phyloP scores from a whole-genome alignment of 2,329 filamentous ascomycete genomes.

The Macroventuria anomochaeta region DNA sequence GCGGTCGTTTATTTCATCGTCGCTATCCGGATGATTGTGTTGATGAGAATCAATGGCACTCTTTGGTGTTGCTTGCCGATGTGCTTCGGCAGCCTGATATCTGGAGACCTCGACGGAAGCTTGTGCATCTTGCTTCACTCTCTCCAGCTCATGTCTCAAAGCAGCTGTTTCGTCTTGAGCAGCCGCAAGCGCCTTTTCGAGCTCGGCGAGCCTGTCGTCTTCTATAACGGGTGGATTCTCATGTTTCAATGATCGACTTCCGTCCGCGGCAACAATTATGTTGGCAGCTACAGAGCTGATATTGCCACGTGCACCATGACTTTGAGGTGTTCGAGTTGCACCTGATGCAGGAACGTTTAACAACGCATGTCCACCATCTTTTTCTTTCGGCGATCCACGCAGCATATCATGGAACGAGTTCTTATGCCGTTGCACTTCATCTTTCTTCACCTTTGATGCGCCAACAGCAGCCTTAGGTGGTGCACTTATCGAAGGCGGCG shows the following conservation, averaged over 20 bases:
- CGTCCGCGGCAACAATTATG: neutral
- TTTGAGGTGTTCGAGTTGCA: neutral
- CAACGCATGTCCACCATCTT: neutral
- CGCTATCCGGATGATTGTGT: neutral
- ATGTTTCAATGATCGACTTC: neutral
- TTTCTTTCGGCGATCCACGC: constrained; percentile 10
- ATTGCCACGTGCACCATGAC: neutral
- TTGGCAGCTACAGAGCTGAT: neutral
- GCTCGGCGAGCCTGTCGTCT: constrained; percentile 29
- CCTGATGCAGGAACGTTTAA: neutral
- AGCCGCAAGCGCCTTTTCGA: constrained; percentile 36
- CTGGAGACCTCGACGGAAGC: constrained; percentile 32
- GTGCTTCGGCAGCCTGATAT: constrained; percentile 22
- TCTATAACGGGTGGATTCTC: neutral
- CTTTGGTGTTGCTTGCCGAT: neutral
- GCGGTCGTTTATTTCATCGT: neutral
- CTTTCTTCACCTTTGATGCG: constrained; percentile 38
- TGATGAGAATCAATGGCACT: neutral
- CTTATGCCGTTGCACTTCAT: constrained; percentile 39
- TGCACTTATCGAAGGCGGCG: constrained; percentile 30
- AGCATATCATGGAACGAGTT: constrained; percentile 45
- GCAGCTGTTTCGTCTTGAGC: constrained; percentile 33
- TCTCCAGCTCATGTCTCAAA: constrained; percentile 36
- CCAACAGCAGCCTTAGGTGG: constrained; percentile 42
- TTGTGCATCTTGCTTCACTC: constrained; percentile 26